phyloP scores from a whole-genome alignment of 2,329 filamentous ascomycete species.

The Colletotrichum tamarilloi region DNA sequence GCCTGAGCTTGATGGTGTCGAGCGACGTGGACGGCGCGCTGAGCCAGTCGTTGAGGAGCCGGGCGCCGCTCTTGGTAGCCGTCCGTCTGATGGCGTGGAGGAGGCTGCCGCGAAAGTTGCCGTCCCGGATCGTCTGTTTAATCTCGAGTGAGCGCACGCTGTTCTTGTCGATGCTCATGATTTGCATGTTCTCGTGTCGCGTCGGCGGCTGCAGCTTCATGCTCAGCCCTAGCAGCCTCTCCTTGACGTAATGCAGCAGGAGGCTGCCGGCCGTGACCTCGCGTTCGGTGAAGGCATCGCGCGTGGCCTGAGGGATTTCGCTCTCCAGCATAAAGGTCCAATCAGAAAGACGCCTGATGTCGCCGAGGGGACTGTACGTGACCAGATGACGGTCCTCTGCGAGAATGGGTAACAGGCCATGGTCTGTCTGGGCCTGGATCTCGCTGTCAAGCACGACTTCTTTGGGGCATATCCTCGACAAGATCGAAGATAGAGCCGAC shows the following conservation, averaged over 20 bases:
- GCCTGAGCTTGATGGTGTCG: conserved; percentile 78
- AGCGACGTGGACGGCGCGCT: conserved; percentile 91
- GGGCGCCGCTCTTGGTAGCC: conserved; percentile 89
- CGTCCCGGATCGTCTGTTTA: conserved; percentile 85
- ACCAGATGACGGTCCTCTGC: conserved; percentile 81
- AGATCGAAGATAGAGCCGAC: conserved; percentile 78
- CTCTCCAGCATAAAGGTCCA: conserved; percentile 86
- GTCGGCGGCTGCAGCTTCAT: conserved; percentile 87
- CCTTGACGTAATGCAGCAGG: conserved; percentile 85
- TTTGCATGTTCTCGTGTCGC: conserved; percentile 77
- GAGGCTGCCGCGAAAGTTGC: conserved; percentile 82
- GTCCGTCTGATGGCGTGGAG: conserved; percentile 91
- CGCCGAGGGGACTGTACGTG: conserved; percentile 71
- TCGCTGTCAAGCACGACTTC: conserved; percentile 84
- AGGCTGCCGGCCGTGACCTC: conserved; percentile 84
- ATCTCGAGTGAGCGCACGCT: conserved; percentile 92
- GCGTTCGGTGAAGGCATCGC: conserved; percentile 68
- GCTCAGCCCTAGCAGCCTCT: conserved; percentile 79
- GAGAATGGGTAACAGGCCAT: conserved; percentile 74
- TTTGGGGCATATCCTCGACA: conserved; percentile 84
- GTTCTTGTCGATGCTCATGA: conserved; percentile 93
- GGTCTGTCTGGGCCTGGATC: conserved; percentile 66
- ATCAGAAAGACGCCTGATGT: conserved; percentile 63
- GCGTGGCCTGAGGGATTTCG: conserved; percentile 66
- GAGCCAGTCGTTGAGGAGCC: conserved; percentile 87